Conservation (phyloP, 805 yeast species). For the Scheffersomyces lignosus region DNA sequence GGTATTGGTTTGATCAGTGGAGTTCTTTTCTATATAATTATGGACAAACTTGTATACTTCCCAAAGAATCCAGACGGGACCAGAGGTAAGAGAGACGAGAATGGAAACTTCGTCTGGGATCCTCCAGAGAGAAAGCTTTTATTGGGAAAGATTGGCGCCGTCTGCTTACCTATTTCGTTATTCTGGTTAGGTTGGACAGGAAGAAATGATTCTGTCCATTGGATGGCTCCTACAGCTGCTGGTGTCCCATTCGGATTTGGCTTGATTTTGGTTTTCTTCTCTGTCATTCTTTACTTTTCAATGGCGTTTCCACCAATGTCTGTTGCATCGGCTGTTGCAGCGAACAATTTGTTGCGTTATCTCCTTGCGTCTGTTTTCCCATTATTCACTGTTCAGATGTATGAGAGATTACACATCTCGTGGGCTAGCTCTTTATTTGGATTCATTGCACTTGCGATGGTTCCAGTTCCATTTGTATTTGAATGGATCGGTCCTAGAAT, state of each 20-base stretch:
- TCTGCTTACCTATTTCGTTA: conserved; percentile 63
- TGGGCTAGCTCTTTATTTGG: conserved; percentile 79
- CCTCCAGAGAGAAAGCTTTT: conserved; percentile 63
- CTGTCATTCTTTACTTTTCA: conserved; percentile 66
- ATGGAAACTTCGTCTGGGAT: conserved; percentile 55
- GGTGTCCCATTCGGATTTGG: conserved; percentile 83
- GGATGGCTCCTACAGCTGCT: conserved; percentile 75
- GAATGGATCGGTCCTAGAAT: conserved; percentile 56
- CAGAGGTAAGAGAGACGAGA: conserved; percentile 51
- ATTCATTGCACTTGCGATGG: conserved; percentile 64
- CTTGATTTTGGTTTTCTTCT: conserved; percentile 67
- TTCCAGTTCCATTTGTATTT: conserved; percentile 76
- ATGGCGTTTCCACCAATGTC: conserved; percentile 71
- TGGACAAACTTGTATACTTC: conserved; percentile 52
- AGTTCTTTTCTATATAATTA: conserved; percentile 46
- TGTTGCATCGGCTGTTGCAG: conserved; percentile 88
- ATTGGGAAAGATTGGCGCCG: conserved; percentile 65
- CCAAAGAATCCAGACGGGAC: conserved; percentile 64
- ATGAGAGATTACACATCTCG: conserved; percentile 62
- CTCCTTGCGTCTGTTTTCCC: conserved; percentile 79
- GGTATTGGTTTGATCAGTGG: conserved; percentile 67
- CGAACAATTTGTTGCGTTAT: conserved; percentile 79
- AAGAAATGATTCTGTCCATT: conserved; percentile 51
- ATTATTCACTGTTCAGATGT: conserved; percentile 83
- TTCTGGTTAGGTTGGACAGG: conserved; percentile 87